These are phyloP conservation scores for Teratosphaeria gauchensis DNA, from an alignment of 2,329 filamentous ascomycete species.

Conservation along the genomic window DNA sequence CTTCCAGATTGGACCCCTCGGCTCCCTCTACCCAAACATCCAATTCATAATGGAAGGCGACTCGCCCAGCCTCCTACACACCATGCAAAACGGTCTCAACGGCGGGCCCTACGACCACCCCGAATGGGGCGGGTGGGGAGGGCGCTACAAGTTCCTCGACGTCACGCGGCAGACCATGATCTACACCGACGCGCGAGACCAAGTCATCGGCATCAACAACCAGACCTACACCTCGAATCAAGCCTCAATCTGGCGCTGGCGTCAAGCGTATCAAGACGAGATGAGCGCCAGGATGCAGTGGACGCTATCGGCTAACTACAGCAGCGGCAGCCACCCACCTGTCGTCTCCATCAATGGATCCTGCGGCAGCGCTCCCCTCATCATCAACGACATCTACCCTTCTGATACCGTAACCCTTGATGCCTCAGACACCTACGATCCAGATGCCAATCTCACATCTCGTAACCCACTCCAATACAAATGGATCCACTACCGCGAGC, in stretches of 20 bases:
- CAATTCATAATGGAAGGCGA: conserved; percentile 46
- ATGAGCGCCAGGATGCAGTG: conserved; percentile 36
- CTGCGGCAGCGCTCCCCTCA: neutral
- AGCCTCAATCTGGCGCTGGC: conserved; percentile 30
- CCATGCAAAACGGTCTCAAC: conserved; percentile 40
- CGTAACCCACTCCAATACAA: neutral
- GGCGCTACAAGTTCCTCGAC: conserved; percentile 34
- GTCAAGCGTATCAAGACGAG: conserved; percentile 33
- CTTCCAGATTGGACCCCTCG: conserved; percentile 43
- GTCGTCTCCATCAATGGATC: neutral
- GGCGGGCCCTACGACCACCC: conserved; percentile 32
- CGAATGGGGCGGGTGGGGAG: conserved; percentile 42
- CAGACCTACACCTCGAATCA: conserved; percentile 33
- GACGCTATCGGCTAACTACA: conserved; percentile 9
- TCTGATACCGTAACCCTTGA: neutral
- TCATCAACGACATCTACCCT: neutral
- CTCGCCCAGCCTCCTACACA: conserved; percentile 42
- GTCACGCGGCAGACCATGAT: conserved; percentile 15
- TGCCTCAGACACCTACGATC: neutral
- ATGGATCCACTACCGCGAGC: neutral
- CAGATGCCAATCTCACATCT: neutral
- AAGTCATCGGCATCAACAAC: conserved; percentile 22
- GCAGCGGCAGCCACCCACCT: neutral
- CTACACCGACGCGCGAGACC: conserved; percentile 24
- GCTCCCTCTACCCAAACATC: conserved; percentile 34